phyloP scores from a whole-genome alignment of 768 basidiomycete genomes.

The Trametes cingulata region DNA sequence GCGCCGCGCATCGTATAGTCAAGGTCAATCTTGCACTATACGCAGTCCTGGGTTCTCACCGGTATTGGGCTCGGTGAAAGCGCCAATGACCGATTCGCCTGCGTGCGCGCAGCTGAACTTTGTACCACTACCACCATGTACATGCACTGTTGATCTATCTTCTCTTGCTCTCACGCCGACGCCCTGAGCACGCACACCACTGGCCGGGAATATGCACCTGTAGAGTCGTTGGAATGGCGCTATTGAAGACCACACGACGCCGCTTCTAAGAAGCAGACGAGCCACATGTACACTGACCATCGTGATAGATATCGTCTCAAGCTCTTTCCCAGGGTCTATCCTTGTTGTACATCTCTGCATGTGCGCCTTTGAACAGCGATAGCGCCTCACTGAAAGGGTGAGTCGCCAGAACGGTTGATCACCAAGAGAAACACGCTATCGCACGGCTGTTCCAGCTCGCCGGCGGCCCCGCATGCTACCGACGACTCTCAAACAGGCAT shows the following conservation, averaged over 20 bases:
- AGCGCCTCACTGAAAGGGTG: not conserved
- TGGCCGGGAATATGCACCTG: not conserved
- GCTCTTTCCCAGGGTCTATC: conserved; percentile 6
- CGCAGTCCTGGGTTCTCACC: too few species aligned
- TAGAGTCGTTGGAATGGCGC: not conserved
- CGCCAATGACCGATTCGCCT: too few species aligned
- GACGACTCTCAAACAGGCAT: not conserved
- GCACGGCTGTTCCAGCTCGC: not conserved
- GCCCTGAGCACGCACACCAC: too few species aligned
- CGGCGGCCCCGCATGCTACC: not conserved
- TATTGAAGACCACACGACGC: not conserved
- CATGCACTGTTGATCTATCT: too few species aligned
- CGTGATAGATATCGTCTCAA: conserved; percentile 5
- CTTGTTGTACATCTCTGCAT: not conserved
- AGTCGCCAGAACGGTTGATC: not conserved
- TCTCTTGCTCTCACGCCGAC: too few species aligned
- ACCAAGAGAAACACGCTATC: not conserved
- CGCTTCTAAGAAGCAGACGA: conserved; percentile 4
- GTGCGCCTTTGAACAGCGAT: not conserved
- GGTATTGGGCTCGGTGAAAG: too few species aligned
- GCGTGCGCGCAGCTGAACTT: too few species aligned
- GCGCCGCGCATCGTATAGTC: too few species aligned
- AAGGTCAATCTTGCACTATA: too few species aligned
- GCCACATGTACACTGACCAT: conserved; percentile 10
- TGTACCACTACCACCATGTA: too few species aligned